Conservation (phyloP, 2,329 filamentous ascomycete genomes). For the Neopestalotiopsis sp. region DNA sequence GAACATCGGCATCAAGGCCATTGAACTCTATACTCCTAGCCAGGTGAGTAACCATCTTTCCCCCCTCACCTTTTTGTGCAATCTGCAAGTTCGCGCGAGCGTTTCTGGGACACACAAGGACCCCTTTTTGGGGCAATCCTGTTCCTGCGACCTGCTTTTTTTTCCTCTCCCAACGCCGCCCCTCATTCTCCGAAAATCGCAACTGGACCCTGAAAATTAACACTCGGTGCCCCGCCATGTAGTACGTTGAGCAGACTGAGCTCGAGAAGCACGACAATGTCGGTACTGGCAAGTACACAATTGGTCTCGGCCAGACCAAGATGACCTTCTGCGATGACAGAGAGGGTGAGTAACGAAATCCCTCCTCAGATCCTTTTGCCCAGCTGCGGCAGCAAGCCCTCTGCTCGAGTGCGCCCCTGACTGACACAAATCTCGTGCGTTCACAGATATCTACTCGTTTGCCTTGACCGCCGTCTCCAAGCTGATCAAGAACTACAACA, state of each 20-base stretch:
- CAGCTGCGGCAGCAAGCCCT: not conserved
- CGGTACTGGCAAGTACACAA: constrained; percentile 83
- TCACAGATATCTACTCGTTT: constrained; percentile 83
- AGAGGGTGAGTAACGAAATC: constrained; percentile 67
- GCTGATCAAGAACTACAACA: constrained; percentile 81
- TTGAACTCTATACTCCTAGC: constrained; percentile 86
- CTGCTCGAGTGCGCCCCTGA: not conserved
- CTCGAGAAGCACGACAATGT: constrained; percentile 89
- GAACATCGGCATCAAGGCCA: constrained; percentile 92
- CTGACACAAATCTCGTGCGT: not conserved
- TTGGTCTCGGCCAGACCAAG: constrained; percentile 88
- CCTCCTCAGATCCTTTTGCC: not conserved
- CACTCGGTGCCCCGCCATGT: constrained; percentile 21
- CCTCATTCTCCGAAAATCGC: constrained; percentile 27
- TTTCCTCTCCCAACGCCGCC: not conserved
- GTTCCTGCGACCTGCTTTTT: not conserved
- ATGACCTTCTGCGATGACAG: constrained; percentile 93
- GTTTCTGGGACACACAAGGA: not conserved
- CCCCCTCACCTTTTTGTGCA: constrained; percentile 1
- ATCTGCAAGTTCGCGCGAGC: not conserved
- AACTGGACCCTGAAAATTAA: constrained; percentile 26
- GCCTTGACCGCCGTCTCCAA: constrained; percentile 78
- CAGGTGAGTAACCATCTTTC: constrained; percentile 63
- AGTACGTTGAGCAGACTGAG: constrained; percentile 86
- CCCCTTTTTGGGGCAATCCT: constrained; percentile 3